Base-by-base conservation (phyloP, 164 flowering plant species). In the Sedum album region DNA sequence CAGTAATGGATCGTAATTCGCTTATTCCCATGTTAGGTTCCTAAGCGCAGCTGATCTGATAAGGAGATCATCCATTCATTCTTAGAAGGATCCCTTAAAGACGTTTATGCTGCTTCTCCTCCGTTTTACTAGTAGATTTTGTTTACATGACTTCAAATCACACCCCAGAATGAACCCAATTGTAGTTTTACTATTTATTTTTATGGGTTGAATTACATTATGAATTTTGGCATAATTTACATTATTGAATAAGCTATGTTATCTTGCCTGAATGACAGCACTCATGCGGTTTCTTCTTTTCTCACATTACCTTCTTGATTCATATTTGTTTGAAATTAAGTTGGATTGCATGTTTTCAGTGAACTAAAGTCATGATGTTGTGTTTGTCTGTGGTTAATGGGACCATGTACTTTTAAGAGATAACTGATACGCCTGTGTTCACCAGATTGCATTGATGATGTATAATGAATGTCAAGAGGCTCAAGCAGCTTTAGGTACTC, bases 11-110 rank as follows among this genome's bases (percentile, higher is more conserved):
- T 55, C 61, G 31, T 55, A 55, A 55, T 55, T 25, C 26, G 61
- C 61, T 26, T 25, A 55, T 51, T 51, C 11, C 57, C 21, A 51
- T 53, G 60, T 55, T 55, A 55, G 61, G 61, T 55, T 55, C 61
- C 28, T 55, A 55, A 55, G 15, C 31, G 61, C 57, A 3, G 15
- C 46, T 41, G 46, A n/a, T 23, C 31, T 28, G 31, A 26, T 55
- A 55, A 26, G 61, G 61, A 55, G 61, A 55, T 55, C 31, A 55
- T 55, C 60, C 61, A 13, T 3, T 55, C 31, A 55, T 55, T 55
- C 2, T 28, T 55, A 26, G 31, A 55, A 25, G 31, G 61, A 55
- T 55, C 26, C 61, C n/a, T n/a, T n/a, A n/a, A n/a, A n/a, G n/a
- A 14, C 25, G 61, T 55, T 55, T 26, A 9, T 55, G 17, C 61